Evolutionary conservation across 164 flowering plant species (phyloP).

Genomic region (Berberis vulgaris): DNA sequence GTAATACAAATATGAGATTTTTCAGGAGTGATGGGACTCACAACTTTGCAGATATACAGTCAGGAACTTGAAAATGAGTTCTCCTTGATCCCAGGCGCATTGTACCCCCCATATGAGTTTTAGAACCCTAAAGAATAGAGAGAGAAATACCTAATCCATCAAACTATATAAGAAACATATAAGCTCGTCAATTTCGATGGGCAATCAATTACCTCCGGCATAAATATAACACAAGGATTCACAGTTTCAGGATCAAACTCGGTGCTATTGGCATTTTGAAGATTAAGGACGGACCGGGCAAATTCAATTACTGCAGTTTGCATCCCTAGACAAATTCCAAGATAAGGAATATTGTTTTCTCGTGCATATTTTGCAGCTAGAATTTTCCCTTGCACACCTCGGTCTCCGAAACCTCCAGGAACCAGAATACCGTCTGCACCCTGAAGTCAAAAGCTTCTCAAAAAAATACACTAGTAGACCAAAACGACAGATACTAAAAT

Average conservation of each 20-base stretch:
- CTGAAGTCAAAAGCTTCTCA: conserved; percentile 26
- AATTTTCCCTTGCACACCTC: conserved; percentile 97
- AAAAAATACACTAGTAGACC: too few relatives aligned
- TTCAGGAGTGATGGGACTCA: conserved; percentile 19
- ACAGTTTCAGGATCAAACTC: conserved; percentile 78
- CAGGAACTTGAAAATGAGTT: conserved; percentile 55
- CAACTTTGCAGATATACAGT: conserved; percentile 75
- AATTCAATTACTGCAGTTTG: conserved; percentile 91
- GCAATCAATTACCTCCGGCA: conserved; percentile 74
- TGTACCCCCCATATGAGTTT: conserved; percentile 96
- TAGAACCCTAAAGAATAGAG: conserved; percentile 55
- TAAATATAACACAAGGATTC: conserved; percentile 84
- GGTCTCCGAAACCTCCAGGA: conserved; percentile 98
- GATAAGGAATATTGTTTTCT: conserved; percentile 64
- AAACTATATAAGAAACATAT: neutral
- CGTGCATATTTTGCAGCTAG: conserved; percentile 93
- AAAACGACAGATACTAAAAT: neutral
- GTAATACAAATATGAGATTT: too few relatives aligned
- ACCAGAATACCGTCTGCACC: conserved; percentile 86
- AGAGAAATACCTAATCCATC: neutral
- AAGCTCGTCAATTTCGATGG: neutral
- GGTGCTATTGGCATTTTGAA: conserved; percentile 78
- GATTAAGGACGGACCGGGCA: conserved; percentile 74
- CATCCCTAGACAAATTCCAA: conserved; percentile 97
- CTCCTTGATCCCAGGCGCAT: conserved; percentile 97